phyloP scores from a whole-genome alignment of 2,329 filamentous ascomycete genomes.

The Phaeoacremonium minimum region DNA sequence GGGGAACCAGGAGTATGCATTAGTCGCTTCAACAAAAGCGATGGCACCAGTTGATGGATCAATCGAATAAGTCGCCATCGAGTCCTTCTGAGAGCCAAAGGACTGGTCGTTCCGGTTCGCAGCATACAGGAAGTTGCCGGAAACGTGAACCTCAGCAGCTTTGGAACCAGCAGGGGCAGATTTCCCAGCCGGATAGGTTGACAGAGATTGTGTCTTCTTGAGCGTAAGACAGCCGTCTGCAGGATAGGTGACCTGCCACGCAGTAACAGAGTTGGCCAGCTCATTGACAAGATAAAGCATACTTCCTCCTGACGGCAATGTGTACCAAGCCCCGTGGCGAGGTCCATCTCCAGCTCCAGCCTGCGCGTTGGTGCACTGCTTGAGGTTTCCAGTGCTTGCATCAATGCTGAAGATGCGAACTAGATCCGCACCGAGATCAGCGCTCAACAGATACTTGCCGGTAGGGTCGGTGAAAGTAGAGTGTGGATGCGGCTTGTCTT shows the following conservation, averaged over 20 bases:
- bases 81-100: conserved; percentile 50
- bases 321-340: conserved; percentile 48
- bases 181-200: conserved; percentile 38
- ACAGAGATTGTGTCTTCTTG: conserved; percentile 35
- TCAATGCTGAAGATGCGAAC: conserved; percentile 50
- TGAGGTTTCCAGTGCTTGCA: conserved; percentile 35
- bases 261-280: conserved; percentile 41
- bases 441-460: conserved; percentile 41
- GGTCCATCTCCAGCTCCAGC: conserved; percentile 44
- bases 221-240: conserved; percentile 39
- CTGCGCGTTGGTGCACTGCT: conserved; percentile 35
- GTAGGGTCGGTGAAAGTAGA: conserved; percentile 44
- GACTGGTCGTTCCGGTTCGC: conserved; percentile 59
- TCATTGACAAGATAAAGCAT: conserved; percentile 40
- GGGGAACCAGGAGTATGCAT: conserved; percentile 55
- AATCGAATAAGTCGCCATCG: conserved; percentile 49
- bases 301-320: conserved; percentile 21
- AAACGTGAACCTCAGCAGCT: conserved; percentile 49
- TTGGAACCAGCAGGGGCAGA: conserved; percentile 40
- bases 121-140: conserved; percentile 52
- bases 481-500: conserved; percentile 52
- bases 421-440: conserved; percentile 51
- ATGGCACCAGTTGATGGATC: conserved; percentile 40
- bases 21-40: conserved; percentile 46
- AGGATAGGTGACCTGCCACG: conserved; percentile 44